phyloP scores from a whole-genome alignment of 805 yeast genomes.

The Lachancea sp. region DNA sequence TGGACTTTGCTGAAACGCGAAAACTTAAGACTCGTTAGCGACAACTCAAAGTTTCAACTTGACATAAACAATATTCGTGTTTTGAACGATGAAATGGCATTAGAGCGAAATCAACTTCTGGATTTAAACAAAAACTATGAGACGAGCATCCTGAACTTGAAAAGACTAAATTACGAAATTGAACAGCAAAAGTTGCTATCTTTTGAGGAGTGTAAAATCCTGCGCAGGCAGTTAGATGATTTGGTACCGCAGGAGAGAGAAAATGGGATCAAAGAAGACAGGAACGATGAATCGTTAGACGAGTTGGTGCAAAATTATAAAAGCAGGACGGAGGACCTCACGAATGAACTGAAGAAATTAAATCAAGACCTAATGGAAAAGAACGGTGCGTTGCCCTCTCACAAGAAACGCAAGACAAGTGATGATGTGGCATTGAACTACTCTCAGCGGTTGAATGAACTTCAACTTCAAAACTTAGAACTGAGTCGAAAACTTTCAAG shows the following conservation, averaged over 20 bases:
- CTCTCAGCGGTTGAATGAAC: slow-evolving; percentile 29
- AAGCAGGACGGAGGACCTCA: slow-evolving; percentile 41
- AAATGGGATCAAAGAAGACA: slow-evolving; percentile 12
- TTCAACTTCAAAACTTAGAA: slow-evolving; percentile 39
- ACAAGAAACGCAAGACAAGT: slow-evolving; percentile 28
- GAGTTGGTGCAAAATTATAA: slow-evolving; percentile 51
- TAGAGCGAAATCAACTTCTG: slow-evolving; percentile 36
- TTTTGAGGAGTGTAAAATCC: slow-evolving; percentile 50
- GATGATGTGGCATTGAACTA: slow-evolving; percentile 25
- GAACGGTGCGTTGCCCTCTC: slow-evolving; percentile 11
- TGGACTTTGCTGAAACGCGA: slow-evolving; percentile 39
- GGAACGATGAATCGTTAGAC: slow-evolving; percentile 19
- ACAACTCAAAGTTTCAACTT: slow-evolving; percentile 23
- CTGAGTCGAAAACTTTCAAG: slow-evolving; percentile 35
- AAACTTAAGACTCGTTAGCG: slow-evolving; percentile 33
- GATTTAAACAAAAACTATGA: slow-evolving; percentile 27
- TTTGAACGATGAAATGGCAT: slow-evolving; percentile 32
- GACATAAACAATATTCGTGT: slow-evolving; percentile 23
- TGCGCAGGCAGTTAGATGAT: slow-evolving; percentile 50
- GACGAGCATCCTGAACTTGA: slow-evolving; percentile 25
- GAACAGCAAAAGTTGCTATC: slow-evolving; percentile 48
- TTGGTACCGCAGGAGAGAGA: too few species aligned
- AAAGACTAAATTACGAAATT: slow-evolving; percentile 37
- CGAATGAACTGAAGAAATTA: slow-evolving; percentile 33
- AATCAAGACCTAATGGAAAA: slow-evolving; percentile 24